Evolutionary conservation across 108 stramenopile genomes (phyloP), one percentile per base, ranked within the genome.

Genomic region (Craspedostauros australis): DNA sequence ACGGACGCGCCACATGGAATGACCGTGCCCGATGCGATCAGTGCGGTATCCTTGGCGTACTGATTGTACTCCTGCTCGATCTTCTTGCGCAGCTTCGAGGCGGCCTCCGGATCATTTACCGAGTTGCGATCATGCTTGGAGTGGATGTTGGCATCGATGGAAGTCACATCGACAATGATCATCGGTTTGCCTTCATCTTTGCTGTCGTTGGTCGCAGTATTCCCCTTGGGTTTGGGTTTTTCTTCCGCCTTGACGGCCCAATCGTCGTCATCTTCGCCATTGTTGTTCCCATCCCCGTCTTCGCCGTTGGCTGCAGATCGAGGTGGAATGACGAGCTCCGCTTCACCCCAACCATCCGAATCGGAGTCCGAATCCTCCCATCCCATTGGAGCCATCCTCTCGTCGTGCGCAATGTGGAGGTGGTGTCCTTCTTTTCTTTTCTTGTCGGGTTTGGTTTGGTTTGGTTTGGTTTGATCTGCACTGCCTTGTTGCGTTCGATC

Each of bases 91-190:
- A 68, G 44, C 5, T 50, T 38, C 15, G 73, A 75, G 15, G 67
- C 68, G 12, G 63, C 61, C 16, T 37, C 57, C 11, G 73, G 24
- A 46, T 75, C 50, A 39, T 66, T 75, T 12, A 72, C 71, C 2
- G 62, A 63, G 34, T 61, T 62, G 12, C 48, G 45, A 38, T 72
- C 71, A 49, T 60, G 67, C 42, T 62, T 72, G 42, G 40, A 60
- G 45, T 72, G 71, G 50, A 72, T 66, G 16, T 55, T 50, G 7
- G 50, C n/a, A 36, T 67, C 47, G 28, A 72, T 14, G 15, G 32
- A 31, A 3, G 71, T 72, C 15, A 72, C 48, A 45, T 72, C 71
- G 24, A 72, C 62, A 15, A 72, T 58, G 11, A 72, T 66, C 71
- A 72, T 72, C 33, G 71, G 60, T 43, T 67, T 15, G 15, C 15